Evolutionary conservation across 2,329 filamentous ascomycete genomes (phyloP).

Genomic region (Tolypocladium paradoxum): DNA sequence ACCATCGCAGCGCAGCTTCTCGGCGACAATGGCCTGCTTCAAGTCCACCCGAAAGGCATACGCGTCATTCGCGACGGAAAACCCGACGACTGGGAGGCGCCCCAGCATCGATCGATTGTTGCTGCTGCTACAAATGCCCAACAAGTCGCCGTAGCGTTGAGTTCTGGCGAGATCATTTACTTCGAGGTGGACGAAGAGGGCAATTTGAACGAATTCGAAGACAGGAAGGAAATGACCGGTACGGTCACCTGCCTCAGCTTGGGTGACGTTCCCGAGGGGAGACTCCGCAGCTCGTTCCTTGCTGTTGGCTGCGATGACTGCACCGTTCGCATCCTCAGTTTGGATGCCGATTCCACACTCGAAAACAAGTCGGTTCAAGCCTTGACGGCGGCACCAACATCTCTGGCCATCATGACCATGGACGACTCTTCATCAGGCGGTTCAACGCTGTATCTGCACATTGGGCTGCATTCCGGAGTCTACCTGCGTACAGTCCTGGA

Average conservation of each 20-base stretch:
- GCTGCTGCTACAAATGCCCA: conserved; percentile 87
- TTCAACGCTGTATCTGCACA: conserved; percentile 85
- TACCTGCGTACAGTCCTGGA: conserved; percentile 93
- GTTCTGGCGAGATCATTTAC: conserved; percentile 93
- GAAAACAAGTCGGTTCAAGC: conserved; percentile 94
- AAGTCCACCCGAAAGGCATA: conserved; percentile 94
- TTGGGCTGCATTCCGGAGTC: conserved; percentile 89
- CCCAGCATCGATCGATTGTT: conserved; percentile 89
- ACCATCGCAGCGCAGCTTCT: conserved; percentile 91
- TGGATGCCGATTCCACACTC: conserved; percentile 81
- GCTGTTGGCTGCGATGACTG: conserved; percentile 96
- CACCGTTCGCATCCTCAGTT: conserved; percentile 82
- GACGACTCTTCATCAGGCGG: conserved; percentile 84
- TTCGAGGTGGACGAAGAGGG: conserved; percentile 96
- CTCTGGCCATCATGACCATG: conserved; percentile 89
- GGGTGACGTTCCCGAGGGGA: conserved; percentile 83
- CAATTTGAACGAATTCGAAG: conserved; percentile 84
- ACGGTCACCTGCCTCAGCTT: conserved; percentile 93
- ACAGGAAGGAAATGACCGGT: conserved; percentile 89
- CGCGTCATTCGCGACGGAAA: conserved; percentile 71
- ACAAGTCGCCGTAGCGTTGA: conserved; percentile 87
- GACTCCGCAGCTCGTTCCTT: conserved; percentile 79
- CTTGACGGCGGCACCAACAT: conserved; percentile 78
- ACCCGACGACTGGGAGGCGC: conserved; percentile 87
- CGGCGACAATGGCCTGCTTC: conserved; percentile 83